These are phyloP conservation scores for Kuraishia molischiana DNA, from an alignment of 805 yeast species.

Conservation along the genomic window DNA sequence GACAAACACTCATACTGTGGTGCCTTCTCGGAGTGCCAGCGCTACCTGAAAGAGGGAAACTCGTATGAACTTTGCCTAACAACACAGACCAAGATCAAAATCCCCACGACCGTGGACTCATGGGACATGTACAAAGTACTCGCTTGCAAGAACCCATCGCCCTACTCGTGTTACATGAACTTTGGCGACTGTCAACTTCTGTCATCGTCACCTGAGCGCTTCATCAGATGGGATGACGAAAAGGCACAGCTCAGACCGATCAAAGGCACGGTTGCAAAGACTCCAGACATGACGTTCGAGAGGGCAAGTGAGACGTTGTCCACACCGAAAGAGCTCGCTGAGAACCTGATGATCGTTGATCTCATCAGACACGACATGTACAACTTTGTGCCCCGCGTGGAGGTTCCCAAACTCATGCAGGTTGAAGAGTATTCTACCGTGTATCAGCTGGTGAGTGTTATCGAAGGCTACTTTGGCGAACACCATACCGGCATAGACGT, in stretches of 20 bases:
- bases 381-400: conserved; percentile 53
- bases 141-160: conserved; percentile 76
- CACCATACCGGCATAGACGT: conserved; percentile 66
- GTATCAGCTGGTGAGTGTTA: conserved; percentile 85
- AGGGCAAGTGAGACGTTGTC: conserved; percentile 56
- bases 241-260: conserved; percentile 84
- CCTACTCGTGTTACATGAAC: conserved; percentile 74
- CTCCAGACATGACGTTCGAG: conserved; percentile 38
- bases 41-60: conserved; percentile 65
- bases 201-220: conserved; percentile 93
- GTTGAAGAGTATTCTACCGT: conserved; percentile 92
- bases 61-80: conserved; percentile 93
- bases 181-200: conserved; percentile 57
- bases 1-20: conserved; percentile 39
- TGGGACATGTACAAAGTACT: conserved; percentile 79
- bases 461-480: conserved; percentile 46
- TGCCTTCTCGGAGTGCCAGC: conserved; percentile 57
- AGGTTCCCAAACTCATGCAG: conserved; percentile 71
- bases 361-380: conserved; percentile 86
- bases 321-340: conserved; percentile 91
- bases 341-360: conserved; percentile 94
- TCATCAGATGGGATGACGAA: conserved; percentile 62
- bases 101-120: conserved; percentile 40
- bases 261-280: conserved; percentile 85
- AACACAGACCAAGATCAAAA: conserved; percentile 50